A percentile compares a stretch with the other conserved stretches of the same genome.
phyloP scores from a whole-genome alignment of 2,329 filamentous ascomycete species.

The Raffaelea ambrosiae region DNA sequence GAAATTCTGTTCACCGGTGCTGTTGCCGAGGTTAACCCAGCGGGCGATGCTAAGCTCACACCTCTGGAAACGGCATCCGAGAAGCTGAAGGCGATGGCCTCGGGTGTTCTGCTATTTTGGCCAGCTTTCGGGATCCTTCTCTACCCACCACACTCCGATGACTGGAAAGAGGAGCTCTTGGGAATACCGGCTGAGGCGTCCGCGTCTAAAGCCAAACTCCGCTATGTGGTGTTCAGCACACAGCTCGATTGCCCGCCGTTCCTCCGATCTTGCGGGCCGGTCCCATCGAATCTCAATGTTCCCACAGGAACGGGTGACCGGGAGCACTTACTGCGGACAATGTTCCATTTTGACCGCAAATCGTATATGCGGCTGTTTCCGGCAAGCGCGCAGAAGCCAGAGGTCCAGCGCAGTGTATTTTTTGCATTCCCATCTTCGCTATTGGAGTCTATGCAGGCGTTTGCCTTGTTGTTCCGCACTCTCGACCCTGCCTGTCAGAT shows the following conservation, averaged over 20 bases:
- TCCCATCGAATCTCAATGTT: not conserved
- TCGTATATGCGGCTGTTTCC: constrained; percentile 15
- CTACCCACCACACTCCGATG: constrained; percentile 26
- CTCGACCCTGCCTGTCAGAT: constrained; percentile 32
- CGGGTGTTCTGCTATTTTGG: constrained; percentile 25
- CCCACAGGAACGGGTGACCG: constrained; percentile 4
- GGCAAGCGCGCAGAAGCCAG: constrained; percentile 5
- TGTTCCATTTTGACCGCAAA: constrained; percentile 22
- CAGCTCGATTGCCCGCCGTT: constrained; percentile 10
- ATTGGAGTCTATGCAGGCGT: constrained; percentile 23
- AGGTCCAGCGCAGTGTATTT: constrained; percentile 30
- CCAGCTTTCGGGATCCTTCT: constrained; percentile 28
- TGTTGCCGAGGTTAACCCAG: constrained; percentile 11
- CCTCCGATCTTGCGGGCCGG: constrained; percentile 6
- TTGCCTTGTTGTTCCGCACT: constrained; percentile 35
- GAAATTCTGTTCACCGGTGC: constrained; percentile 17
- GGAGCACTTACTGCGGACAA: constrained; percentile 14
- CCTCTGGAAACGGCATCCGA: constrained; percentile 21
- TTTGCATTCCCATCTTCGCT: constrained; percentile 37
- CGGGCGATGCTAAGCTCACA: not conserved
- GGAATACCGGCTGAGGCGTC: constrained; percentile 8
- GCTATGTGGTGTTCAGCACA: constrained; percentile 29
- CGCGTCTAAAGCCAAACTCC: constrained; percentile 15
- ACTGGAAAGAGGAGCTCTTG: constrained; percentile 20
- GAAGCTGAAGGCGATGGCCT: constrained; percentile 24